A percentile compares a stretch with the other conserved stretches of the same genome.
phyloP scores from a whole-genome alignment of 1,284 basidiomycete genomes.

The Cutaneotrichosporon sp. region DNA sequence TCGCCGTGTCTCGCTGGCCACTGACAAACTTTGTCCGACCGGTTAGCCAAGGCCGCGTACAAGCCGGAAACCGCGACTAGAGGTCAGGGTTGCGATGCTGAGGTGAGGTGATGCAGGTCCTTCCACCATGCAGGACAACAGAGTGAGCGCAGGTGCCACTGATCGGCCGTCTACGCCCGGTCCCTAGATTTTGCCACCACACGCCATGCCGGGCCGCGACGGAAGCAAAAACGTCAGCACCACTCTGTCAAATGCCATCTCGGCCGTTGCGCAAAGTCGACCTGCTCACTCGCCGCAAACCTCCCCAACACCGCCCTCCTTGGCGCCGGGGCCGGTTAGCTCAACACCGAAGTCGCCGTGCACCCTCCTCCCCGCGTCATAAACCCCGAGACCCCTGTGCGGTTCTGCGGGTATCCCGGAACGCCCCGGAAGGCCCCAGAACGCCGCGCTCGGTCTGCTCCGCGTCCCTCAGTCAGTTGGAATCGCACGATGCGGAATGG shows the following conservation, averaged over 20 bases:
- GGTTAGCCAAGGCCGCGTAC: background rate
- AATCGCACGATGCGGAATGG: background rate
- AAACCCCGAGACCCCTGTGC: background rate
- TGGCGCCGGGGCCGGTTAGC: too few relatives aligned
- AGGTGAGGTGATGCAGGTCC: background rate
- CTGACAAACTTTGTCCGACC: slow-evolving; percentile 3
- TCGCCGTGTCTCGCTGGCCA: background rate
- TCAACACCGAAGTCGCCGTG: background rate
- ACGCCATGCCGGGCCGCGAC: background rate
- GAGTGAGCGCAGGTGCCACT: too few relatives aligned
- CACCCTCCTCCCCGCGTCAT: background rate
- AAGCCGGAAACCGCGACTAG: slow-evolving; percentile 7
- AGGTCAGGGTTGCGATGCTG: background rate
- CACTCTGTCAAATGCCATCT: background rate
- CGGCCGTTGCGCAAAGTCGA: background rate
- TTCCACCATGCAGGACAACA: too few relatives aligned
- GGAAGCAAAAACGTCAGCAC: background rate
- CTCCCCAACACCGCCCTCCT: too few relatives aligned
- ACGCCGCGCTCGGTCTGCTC: background rate
- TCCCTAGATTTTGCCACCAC: background rate
- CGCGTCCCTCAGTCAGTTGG: background rate
- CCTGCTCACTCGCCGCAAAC: too few relatives aligned
- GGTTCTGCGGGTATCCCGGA: background rate
- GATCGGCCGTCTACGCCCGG: background rate
- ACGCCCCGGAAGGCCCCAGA: background rate